Evolutionary conservation across 441 rosid species (phyloP), one percentile per base, ranked within the genome.

Genomic region (Isatis lusitanica): DNA sequence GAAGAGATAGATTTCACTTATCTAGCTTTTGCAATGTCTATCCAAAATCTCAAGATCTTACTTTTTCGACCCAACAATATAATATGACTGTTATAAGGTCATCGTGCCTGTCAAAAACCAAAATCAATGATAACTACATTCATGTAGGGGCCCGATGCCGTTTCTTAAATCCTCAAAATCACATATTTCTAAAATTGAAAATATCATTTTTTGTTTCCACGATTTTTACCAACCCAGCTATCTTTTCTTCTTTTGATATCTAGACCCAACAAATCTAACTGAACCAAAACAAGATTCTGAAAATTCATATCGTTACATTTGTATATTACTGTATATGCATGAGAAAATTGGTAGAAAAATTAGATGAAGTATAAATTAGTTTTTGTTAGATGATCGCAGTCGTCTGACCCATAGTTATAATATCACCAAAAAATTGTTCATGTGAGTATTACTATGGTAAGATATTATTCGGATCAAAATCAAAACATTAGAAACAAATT

Each of bases 11-110:
- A 13, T 28, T 62, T 71, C 12, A 62, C 26, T 39, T 6, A 50
- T 50, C 56, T 21, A 50, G 13, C 31, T 50, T 50, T 50, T 44
- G 67, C 60, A 35, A 35, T 55, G 65, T 35, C 6, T 33, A 63
- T 63, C 46, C 44, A 40, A 71, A 40, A 30, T 42, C 44, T 46
- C 12, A 63, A 52, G 33, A 71, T 63, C 69, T 63, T 55, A 33
- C 39, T 30, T 56, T 64, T 50, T 44, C 46, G 26, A 43, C 30
- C 39, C 15, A 38, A 46, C 2, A 39, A 60, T 18, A 28, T 39
- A 42, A 21, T 42, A 4, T 53, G 9, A 72, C 16, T 44, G 35
- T 73, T 18, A 12, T 55, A 31, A 26, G 42, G 40, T 71, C 70
- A 55, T 10, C 40, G 24, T 63, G 69, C 28, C 61, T 40, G 18